phyloP scores from a whole-genome alignment of 2,329 filamentous ascomycete species.

The Rugonectria rugulosa region DNA sequence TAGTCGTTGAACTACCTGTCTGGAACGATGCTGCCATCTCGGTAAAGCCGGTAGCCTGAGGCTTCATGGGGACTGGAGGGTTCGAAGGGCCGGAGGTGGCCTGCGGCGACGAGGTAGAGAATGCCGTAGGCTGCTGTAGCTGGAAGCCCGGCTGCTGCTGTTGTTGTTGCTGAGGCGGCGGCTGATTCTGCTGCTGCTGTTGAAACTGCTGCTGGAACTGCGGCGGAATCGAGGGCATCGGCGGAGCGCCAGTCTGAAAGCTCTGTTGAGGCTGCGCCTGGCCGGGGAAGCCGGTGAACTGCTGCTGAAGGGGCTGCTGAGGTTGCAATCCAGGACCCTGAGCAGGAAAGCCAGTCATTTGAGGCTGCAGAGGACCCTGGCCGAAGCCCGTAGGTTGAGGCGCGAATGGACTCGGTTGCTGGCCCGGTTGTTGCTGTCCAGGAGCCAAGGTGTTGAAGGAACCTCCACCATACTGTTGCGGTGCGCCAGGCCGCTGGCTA shows the following conservation, averaged over 20 bases:
- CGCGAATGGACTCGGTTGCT: constrained; percentile 63
- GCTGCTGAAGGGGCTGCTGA: constrained; percentile 68
- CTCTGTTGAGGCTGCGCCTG: constrained; percentile 63
- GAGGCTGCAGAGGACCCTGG: constrained; percentile 59
- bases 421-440: constrained; percentile 55
- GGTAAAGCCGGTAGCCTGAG: constrained; percentile 70
- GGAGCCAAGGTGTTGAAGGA: constrained; percentile 53
- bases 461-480: constrained; percentile 58
- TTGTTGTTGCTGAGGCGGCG: constrained; percentile 57
- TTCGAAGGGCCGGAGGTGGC: constrained; percentile 57
- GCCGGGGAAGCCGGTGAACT: constrained; percentile 71
- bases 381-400: constrained; percentile 68
- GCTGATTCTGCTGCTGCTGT: constrained; percentile 61
- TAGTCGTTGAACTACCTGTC: constrained; percentile 51
- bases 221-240: constrained; percentile 65
- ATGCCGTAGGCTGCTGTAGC: constrained; percentile 54
- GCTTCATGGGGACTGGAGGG: constrained; percentile 67
- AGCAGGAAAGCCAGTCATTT: constrained; percentile 68
- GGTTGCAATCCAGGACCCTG: constrained; percentile 62
- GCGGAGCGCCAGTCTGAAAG: constrained; percentile 67
- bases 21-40: constrained; percentile 74
- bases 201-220: constrained; percentile 68
- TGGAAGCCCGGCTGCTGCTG: constrained; percentile 52
- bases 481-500: constrained; percentile 72
- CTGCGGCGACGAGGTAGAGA: constrained; percentile 58